Conservation (phyloP, 768 basidiomycete species). For the Boletus insuetus region DNA sequence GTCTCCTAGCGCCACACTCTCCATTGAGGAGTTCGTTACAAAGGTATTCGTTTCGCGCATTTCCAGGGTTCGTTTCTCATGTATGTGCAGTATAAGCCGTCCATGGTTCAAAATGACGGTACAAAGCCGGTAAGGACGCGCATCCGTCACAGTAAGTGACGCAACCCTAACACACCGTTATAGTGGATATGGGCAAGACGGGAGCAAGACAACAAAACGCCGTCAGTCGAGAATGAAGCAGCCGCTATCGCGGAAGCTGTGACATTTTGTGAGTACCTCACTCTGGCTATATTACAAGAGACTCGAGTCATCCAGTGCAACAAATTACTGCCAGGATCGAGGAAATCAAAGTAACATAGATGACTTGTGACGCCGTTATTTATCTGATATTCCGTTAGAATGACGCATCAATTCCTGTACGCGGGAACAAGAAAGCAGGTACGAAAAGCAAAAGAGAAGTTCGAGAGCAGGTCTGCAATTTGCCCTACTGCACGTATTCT, state of each 20-base stretch:
- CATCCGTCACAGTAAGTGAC: background rate
- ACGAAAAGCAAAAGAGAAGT: conserved; percentile 73
- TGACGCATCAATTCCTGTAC: conserved; percentile 60
- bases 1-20: conserved; percentile 39
- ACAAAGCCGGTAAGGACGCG: conserved; percentile 58
- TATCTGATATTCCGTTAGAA: conserved; percentile 40
- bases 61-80: background rate
- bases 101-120: conserved; percentile 76
- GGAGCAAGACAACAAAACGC: conserved; percentile 7
- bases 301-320: conserved; percentile 42
- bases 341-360: conserved; percentile 49
- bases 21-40: conserved; percentile 51
- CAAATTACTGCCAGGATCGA: conserved; percentile 57
- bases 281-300: background rate
- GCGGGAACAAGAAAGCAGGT: conserved; percentile 70
- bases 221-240: conserved; percentile 9
- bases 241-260: conserved; percentile 47
- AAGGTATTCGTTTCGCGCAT: conserved; percentile 39
- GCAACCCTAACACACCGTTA: background rate
- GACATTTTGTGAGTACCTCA: conserved; percentile 37
- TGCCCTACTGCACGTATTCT: background rate
- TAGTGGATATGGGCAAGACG: conserved; percentile 68
- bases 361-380: background rate
- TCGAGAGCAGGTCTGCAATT: conserved; percentile 54
- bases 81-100: conserved; percentile 59